These are phyloP conservation scores for Geotrichum reessii DNA, from an alignment of 1,139 yeast genomes.

Conservation along the genomic window DNA sequence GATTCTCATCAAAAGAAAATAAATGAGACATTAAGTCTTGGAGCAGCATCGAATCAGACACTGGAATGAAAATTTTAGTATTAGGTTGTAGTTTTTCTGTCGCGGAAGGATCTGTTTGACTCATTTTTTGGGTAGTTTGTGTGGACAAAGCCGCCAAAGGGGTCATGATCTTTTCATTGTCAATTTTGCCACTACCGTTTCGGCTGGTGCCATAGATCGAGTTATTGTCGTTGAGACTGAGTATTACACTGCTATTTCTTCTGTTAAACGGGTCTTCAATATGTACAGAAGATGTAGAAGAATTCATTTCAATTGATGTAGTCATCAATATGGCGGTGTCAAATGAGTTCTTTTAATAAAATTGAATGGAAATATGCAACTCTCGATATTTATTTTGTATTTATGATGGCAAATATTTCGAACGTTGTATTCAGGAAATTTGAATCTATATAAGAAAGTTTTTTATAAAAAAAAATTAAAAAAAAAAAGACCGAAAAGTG, in stretches of 20 bases:
- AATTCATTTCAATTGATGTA: conserved; percentile 5
- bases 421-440: background rate
- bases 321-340: background rate
- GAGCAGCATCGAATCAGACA: conserved; percentile 4
- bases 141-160: background rate
- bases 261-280: background rate
- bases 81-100: background rate
- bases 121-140: background rate
- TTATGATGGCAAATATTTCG: background rate
- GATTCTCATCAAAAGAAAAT: conserved; percentile 1
- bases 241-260: background rate
- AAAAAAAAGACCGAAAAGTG: background rate
- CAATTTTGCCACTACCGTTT: background rate
- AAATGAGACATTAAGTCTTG: conserved; percentile 6
- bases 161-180: background rate
- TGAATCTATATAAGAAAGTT: background rate
- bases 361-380: background rate
- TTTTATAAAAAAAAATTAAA: background rate
- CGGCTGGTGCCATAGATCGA: background rate
- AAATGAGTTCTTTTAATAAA: background rate
- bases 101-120: background rate
- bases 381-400: background rate
- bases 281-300: background rate
- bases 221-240: background rate
- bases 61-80: background rate